phyloP scores from a whole-genome alignment of 768 basidiomycete genomes.

The Hemileccinum impolitum region DNA sequence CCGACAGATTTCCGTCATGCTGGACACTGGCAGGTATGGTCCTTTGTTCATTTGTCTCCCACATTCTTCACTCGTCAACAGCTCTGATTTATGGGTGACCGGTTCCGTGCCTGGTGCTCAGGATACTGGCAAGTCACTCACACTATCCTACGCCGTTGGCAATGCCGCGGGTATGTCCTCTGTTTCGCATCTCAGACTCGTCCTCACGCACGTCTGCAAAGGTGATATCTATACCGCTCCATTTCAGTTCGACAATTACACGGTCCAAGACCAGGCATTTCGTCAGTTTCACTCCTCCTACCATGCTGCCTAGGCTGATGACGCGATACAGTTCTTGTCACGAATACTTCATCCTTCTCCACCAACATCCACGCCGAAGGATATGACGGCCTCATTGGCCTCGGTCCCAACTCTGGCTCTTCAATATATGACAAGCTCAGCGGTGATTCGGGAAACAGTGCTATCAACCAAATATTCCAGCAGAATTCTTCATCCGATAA shows the following conservation, averaged over 20 bases:
- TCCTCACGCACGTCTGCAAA: conserved; percentile 19
- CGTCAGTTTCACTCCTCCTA: conserved; percentile 37
- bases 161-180: conserved; percentile 49
- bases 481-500: conserved; percentile 51
- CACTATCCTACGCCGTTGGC: conserved; percentile 68
- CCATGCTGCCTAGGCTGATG: neutral
- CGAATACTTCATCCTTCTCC: conserved; percentile 61
- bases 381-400: conserved; percentile 69
- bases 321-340: conserved; percentile 51
- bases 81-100: conserved; percentile 75
- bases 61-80: conserved; percentile 24
- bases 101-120: conserved; percentile 46
- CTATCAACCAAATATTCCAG: conserved; percentile 65
- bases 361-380: conserved; percentile 56
- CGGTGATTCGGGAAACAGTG: conserved; percentile 47
- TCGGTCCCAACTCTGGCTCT: conserved; percentile 75
- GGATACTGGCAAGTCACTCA: conserved; percentile 54
- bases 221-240: conserved; percentile 55
- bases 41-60: neutral
- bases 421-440: conserved; percentile 56
- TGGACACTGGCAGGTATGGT: conserved; percentile 74
- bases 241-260: conserved; percentile 53
- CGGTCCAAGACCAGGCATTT: conserved; percentile 63
- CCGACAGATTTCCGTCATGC: conserved; percentile 50
- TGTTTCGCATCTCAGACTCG: neutral